Evolutionary conservation across 192 early-diverging fungal genomes (phyloP).

Genomic region (Pecoramyces ruminantium): DNA sequence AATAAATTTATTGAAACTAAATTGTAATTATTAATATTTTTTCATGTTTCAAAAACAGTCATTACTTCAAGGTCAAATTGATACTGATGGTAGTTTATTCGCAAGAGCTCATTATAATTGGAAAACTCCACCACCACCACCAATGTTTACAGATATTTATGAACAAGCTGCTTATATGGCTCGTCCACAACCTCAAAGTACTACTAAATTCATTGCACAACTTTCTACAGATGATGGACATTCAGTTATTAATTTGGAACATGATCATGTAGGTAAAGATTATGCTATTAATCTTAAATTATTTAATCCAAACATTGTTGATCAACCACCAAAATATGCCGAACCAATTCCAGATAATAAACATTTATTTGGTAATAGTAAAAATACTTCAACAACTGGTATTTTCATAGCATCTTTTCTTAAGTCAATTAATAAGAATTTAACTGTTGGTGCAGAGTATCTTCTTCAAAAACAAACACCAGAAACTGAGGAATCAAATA

Average conservation of each 20-base stretch:
- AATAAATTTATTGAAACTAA: no score
- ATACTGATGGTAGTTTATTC: slow-evolving; percentile 74
- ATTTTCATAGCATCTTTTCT: slow-evolving; percentile 75
- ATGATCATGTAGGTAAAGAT: slow-evolving; percentile 79
- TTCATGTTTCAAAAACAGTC: slow-evolving; percentile 23
- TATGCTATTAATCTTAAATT: slow-evolving; percentile 81
- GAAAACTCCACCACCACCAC: slow-evolving; percentile 25
- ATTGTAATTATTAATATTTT: no score
- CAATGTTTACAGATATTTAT: not conserved
- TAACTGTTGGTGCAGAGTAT: slow-evolving; percentile 73
- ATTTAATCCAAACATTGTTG: slow-evolving; percentile 83
- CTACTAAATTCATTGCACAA: slow-evolving; percentile 16
- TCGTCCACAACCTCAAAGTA: slow-evolving; percentile 10
- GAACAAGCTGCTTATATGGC: not conserved
- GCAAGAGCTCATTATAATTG: slow-evolving; percentile 70
- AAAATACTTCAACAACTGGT: slow-evolving; percentile 42
- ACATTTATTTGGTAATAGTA: not conserved
- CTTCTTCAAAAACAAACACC: slow-evolving; percentile 69
- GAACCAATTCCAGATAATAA: not conserved
- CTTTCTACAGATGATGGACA: slow-evolving; percentile 57
- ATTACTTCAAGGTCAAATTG: slow-evolving; percentile 84
- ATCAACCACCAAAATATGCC: slow-evolving; percentile 18
- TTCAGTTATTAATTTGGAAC: slow-evolving; percentile 81
- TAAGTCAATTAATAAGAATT: slow-evolving; percentile 67
- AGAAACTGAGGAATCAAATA: slow-evolving; percentile 57